Evolutionary conservation across 202 grass and related monocot genomes (phyloP).

Genomic region (Carex sylvatica): DNA sequence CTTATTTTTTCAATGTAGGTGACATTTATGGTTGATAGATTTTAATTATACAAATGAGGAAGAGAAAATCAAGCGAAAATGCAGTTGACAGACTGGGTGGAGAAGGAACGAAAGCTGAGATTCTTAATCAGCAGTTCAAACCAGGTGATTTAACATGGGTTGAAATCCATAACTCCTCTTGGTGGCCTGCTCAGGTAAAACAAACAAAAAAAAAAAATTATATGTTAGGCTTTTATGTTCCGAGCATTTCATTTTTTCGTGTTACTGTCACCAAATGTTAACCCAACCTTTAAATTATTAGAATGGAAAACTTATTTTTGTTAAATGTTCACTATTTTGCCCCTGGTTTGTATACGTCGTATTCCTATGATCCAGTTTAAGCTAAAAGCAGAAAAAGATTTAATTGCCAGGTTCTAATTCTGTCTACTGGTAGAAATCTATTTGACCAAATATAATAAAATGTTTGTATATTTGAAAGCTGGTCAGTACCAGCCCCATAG

Average conservation of each 20-base stretch:
- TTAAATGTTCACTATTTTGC: not conserved
- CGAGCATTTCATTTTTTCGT: not conserved
- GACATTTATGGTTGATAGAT: not conserved
- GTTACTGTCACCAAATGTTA: conserved; percentile 7
- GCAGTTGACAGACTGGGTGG: not conserved
- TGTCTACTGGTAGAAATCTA: not conserved
- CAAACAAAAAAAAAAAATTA: not conserved
- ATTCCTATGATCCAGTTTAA: not conserved
- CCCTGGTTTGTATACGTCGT: not conserved
- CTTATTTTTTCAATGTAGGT: not conserved
- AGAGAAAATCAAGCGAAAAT: not conserved
- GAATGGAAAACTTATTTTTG: not conserved
- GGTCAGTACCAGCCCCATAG: not conserved
- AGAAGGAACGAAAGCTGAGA: not conserved
- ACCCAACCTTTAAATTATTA: not conserved
- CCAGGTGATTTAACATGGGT: conserved; percentile 82
- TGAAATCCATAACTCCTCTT: conserved; percentile 46
- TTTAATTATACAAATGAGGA: conserved; percentile 13
- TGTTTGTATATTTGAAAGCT: not conserved
- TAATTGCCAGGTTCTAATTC: conserved; percentile 3
- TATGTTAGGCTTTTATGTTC: conserved; percentile 3
- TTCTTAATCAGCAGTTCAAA: conserved; percentile 37
- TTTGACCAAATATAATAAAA: conserved; percentile 8
- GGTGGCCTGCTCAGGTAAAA: conserved; percentile 95
- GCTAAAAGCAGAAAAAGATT: not conserved